Base-by-base conservation (phyloP, 2,329 filamentous ascomycete species). In the Ophiocordyceps camponoti-leonardi region DNA sequence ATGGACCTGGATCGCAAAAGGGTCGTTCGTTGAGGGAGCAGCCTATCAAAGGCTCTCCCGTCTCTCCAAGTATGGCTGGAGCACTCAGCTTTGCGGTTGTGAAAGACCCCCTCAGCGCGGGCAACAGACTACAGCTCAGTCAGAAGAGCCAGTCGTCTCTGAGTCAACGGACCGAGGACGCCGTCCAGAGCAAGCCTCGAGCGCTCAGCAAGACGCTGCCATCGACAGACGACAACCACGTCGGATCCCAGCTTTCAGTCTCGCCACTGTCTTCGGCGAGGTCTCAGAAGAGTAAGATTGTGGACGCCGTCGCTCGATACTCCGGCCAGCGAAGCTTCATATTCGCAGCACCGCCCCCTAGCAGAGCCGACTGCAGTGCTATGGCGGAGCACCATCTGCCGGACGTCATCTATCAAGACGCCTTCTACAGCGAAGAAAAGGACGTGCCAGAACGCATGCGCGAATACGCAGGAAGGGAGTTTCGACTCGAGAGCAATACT, bases 401-500 rank as follows among this genome's bases (percentile, higher is more conserved):
- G 0, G 69, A 80, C 47, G 72, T 83, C 14, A 73, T 95, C 43
- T 93, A 94, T 51, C 84, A 87, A 59, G 80, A 87, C 56, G 81
- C 88, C 0, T 88, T 81, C 55, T 96, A 94, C 58, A 84, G 87
- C 53, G 72, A 84, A 26, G 86, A 93, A 49, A 72, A 70, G 44
- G 92, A 96, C 61, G 83, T 95, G 0, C 87, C 88, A 13, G 72
- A 81, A 37, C 75, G 81, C 45, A 63, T 72, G 30, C 73, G 86
- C 45, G 86, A 94, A 61, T 96, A 94, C 63, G 90, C 84, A 7
- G 90, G 90, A 4, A 79, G 79, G 52, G 84, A 93, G 53, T 95
- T 93, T 58, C 81, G 77, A 47, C 65, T 95, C 7, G 74, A 79
- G 54, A 82, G 87, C 48, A 78, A 73, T 45, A 84, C 82, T 1